Base-by-base conservation (phyloP, 2,329 filamentous ascomycete species). In the Cladophialophora yegresii region DNA sequence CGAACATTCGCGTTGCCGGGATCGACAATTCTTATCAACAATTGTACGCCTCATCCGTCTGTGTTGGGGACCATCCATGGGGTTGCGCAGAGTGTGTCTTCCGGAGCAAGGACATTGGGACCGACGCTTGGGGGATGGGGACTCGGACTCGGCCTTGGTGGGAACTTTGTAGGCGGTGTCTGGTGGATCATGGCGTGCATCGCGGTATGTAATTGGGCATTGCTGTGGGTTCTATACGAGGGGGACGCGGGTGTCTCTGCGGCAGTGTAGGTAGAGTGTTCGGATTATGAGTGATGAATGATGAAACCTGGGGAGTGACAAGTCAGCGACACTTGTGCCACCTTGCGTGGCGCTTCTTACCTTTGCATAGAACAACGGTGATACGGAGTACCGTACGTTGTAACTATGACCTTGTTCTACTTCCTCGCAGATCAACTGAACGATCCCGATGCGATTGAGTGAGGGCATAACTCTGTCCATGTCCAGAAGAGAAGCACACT, bases 1-100 rank as follows among this genome's bases (percentile, higher is more conserved):
- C 82, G 90, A 30, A 93, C 90, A 0, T 91, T 93, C 71, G 82
- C 84, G 0, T 71, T 89, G 0, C 86, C 87, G 0, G 82, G 82
- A 0, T 81, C 81, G 0, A 82, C 84, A 0, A 88, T 89, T 2
- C 73, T 86, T 43, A 78, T 87, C 13, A 88, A 87, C 63, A 87
- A 88, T 65, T 82, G 80, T 54, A 83, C 82, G 43, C 84, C 86
- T 0, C 81, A 86, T 68, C 80, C 83, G 0, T 79, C 75, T 28
- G 80, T 87, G 0, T 73, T 87, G 7, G 85, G 83, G 0, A 87
- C 84, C 0, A 79, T 87, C 1, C 84, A 87, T 65, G 85, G 85
- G 0, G 75, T 87, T 6, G 84, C 83, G 0, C 84, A 86, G 71
- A 84, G 82, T 62, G 79, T 84, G 23, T 79, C 80, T 12, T 82